phyloP scores from a whole-genome alignment of 495 filamentous ascomycete genomes.

The Xanthoparmelia taractica region DNA sequence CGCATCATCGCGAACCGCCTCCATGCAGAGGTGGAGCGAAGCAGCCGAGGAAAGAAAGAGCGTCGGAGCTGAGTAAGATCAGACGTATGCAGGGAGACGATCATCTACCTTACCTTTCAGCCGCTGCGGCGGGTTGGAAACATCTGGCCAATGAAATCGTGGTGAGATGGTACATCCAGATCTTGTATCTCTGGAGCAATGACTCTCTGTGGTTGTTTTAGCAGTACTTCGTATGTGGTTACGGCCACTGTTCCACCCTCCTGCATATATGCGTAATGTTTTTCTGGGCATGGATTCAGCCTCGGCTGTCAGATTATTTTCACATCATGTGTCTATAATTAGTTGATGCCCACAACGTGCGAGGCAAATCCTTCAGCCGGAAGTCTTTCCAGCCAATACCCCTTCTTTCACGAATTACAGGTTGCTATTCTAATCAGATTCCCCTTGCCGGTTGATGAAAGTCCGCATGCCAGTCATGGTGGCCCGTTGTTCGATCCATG shows the following conservation, averaged over 20 bases:
- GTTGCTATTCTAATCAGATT: not conserved
- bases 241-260: not conserved
- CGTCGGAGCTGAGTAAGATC: not conserved
- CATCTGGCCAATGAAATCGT: not conserved
- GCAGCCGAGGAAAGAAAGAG: not conserved
- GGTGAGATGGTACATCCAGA: not conserved
- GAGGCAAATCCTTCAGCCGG: not conserved
- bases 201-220: not conserved
- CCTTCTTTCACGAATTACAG: not conserved
- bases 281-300: not conserved
- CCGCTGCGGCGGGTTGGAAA: not conserved
- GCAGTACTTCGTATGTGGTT: no score
- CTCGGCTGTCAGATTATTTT: not conserved
- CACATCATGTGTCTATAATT: no score
- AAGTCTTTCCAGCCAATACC: not conserved
- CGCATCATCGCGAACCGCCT: not conserved
- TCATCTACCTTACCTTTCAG: not conserved
- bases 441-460: constrained; percentile 19
- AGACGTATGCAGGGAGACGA: not conserved
- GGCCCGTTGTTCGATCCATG: constrained; percentile 11
- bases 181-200: not conserved
- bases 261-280: not conserved
- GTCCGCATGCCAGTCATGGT: constrained; percentile 20
- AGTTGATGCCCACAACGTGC: no score
- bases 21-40: not conserved